Evolutionary conservation across 371 early-diverging fungal species (phyloP).

Genomic region (Mortierella sp.): DNA sequence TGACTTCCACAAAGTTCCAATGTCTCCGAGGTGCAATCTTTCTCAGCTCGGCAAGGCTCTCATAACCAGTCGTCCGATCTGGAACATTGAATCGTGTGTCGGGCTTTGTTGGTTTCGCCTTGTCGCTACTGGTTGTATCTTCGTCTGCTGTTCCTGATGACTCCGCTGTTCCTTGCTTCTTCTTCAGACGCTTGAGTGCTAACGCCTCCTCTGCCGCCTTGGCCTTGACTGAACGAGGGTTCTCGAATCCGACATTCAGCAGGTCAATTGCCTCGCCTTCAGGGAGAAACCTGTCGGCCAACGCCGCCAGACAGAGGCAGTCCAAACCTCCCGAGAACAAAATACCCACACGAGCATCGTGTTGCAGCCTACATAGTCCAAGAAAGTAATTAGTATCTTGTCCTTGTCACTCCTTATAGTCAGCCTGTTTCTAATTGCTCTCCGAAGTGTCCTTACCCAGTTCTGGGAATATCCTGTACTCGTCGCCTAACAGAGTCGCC

Average conservation of each 20-base stretch:
- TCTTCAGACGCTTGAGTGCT: conserved; percentile 40
- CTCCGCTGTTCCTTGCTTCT: conserved; percentile 31
- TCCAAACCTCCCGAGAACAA: conserved; percentile 97
- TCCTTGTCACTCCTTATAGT: not conserved
- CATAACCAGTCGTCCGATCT: conserved; percentile 88
- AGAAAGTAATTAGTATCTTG: not conserved
- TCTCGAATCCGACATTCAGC: conserved; percentile 97
- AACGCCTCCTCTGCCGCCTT: conserved; percentile 48
- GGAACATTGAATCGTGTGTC: conserved; percentile 82
- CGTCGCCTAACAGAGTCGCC: conserved; percentile 70
- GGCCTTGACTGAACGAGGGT: conserved; percentile 78
- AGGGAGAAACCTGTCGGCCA: conserved; percentile 81
- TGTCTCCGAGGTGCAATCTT: conserved; percentile 74
- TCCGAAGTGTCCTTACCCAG: conserved; percentile 52
- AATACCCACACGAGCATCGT: conserved; percentile 78
- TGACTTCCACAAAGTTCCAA: conserved; percentile 93
- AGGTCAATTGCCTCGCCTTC: conserved; percentile 86
- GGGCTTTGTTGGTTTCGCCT: not conserved
- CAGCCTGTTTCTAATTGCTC: not conserved
- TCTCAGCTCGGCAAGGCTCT: conserved; percentile 75
- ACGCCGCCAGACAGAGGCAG: conserved; percentile 88
- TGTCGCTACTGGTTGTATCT: not conserved
- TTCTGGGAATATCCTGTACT: conserved; percentile 70
- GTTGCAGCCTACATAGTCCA: conserved; percentile 15
- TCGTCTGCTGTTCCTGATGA: not conserved